Evolutionary conservation across 257 asterid genomes (phyloP).

Genomic region (Avicennia marina): DNA sequence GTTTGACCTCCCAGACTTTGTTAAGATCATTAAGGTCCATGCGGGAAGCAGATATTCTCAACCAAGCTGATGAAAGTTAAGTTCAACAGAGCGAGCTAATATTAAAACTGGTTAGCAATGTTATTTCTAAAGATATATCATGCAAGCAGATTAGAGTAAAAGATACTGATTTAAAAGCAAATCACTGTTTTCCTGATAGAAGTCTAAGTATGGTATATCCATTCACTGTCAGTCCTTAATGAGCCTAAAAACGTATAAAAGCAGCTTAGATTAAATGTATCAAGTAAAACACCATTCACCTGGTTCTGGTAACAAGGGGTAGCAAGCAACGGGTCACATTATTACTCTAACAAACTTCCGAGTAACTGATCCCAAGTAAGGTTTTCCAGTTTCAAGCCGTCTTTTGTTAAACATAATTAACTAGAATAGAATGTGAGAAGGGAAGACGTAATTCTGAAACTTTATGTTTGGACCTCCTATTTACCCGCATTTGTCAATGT

Average conservation of each 20-base stretch:
- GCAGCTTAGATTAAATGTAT: background rate
- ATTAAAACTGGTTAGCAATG: background rate
- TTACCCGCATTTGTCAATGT: background rate
- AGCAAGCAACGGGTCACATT: background rate
- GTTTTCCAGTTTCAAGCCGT: background rate
- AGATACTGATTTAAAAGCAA: background rate
- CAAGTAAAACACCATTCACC: background rate
- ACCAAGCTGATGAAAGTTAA: no score
- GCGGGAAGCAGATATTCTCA: constrained; percentile 13
- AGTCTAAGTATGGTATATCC: background rate
- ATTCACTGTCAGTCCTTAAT: background rate
- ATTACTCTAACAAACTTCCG: background rate
- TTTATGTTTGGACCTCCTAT: background rate
- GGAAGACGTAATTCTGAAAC: background rate
- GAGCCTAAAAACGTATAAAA: background rate
- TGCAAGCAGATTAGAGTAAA: background rate
- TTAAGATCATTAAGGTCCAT: constrained; percentile 79
- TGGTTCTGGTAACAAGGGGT: background rate
- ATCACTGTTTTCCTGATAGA: background rate
- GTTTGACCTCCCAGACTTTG: constrained; percentile 82
- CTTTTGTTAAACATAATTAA: background rate
- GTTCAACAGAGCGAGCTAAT: no score
- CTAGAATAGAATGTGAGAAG: background rate
- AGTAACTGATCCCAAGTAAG: background rate
- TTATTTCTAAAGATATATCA: background rate